These are phyloP conservation scores for Fusarium agapanthi DNA, from an alignment of 2,329 filamentous ascomycete species.

Conservation along the genomic window DNA sequence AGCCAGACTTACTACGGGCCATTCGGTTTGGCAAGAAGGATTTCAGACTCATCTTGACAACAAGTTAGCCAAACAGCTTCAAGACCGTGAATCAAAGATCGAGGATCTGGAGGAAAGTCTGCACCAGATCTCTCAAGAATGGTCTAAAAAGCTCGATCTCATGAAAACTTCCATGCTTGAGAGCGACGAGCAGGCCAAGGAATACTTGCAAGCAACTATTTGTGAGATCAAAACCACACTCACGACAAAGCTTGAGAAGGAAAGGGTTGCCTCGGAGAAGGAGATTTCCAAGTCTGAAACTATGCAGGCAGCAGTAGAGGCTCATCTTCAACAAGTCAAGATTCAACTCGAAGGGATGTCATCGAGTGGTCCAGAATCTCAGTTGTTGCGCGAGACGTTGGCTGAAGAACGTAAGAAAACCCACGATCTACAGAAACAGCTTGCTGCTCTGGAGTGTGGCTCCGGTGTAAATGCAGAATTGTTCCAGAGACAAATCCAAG, in stretches of 20 bases:
- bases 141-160: slow-evolving; percentile 26
- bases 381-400: slow-evolving; percentile 10
- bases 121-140: slow-evolving; percentile 21
- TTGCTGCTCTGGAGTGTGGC: slow-evolving; percentile 36
- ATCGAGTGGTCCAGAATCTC: not conserved
- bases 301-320: slow-evolving; percentile 22
- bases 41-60: slow-evolving; percentile 12
- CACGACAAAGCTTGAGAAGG: slow-evolving; percentile 35
- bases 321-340: slow-evolving; percentile 34
- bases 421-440: slow-evolving; percentile 25
- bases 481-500: slow-evolving; percentile 40
- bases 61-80: slow-evolving; percentile 29
- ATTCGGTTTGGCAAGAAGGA: slow-evolving; percentile 1
- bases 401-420: slow-evolving; percentile 16
- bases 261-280: slow-evolving; percentile 30
- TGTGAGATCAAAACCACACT: slow-evolving; percentile 34
- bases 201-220: slow-evolving; percentile 27
- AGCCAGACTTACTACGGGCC: slow-evolving; percentile 1
- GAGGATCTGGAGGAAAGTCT: slow-evolving; percentile 35
- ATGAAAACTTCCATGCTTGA: slow-evolving; percentile 12
- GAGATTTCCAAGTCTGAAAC: slow-evolving; percentile 21
- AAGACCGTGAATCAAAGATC: slow-evolving; percentile 33
- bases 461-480: slow-evolving; percentile 30
- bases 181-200: slow-evolving; percentile 20
- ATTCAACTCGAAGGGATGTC: slow-evolving; percentile 17